These are phyloP conservation scores for Camelina laxa DNA, from an alignment of 345 rosid genomes.

Conservation along the genomic window DNA sequence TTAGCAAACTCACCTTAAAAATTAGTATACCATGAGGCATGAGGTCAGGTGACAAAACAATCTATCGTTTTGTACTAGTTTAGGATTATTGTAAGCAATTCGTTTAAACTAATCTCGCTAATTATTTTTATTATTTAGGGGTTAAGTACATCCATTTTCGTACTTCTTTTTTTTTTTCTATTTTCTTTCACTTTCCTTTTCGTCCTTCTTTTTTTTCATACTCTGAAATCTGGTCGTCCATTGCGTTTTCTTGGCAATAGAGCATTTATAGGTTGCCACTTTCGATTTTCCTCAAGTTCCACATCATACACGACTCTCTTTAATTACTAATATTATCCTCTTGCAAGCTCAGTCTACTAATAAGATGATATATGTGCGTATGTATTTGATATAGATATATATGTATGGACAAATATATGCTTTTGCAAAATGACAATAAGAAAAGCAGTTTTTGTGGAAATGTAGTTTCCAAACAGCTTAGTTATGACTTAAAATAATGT, in stretches of 20 bases:
- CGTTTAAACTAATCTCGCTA: conserved; percentile 5
- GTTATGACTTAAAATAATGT: conserved; percentile 12
- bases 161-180: not conserved
- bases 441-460: conserved; percentile 7
- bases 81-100: not conserved
- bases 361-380: not conserved
- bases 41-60: not conserved
- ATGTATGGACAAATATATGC: conserved; percentile 32
- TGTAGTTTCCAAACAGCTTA: conserved; percentile 21
- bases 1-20: not conserved
- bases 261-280: not conserved
- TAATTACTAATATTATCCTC: conserved; percentile 13
- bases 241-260: conserved; percentile 21
- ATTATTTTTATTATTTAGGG: not conserved
- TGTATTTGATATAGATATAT: conserved; percentile 18
- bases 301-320: conserved; percentile 24
- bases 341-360: not conserved
- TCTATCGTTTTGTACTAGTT: not conserved
- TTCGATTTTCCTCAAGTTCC: conserved; percentile 23
- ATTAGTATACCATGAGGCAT: not conserved
- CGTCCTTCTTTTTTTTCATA: not conserved
- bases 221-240: conserved; percentile 20
- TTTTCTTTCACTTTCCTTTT: not conserved
- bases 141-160: not conserved
- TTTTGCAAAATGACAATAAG: conserved; percentile 3